phyloP scores from a whole-genome alignment of 257 asterid genomes.

The Ilex aquifolium region DNA sequence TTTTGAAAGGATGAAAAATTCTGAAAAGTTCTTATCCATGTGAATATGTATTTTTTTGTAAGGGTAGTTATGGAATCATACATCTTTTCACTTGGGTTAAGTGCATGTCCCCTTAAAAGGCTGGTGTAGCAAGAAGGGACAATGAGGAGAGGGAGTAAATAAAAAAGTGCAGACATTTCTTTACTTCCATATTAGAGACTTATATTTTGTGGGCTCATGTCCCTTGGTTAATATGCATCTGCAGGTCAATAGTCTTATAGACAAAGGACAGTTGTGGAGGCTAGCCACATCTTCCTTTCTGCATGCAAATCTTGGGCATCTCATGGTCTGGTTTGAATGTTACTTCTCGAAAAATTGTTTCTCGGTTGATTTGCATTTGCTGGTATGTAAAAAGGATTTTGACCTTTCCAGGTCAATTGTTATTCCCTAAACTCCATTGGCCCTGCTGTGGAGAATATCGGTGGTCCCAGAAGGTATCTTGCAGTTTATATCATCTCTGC shows the following conservation, averaged over 20 bases:
- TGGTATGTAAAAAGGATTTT: constrained; percentile 11
- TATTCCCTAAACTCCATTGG: constrained; percentile 81
- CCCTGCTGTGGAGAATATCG: constrained; percentile 58
- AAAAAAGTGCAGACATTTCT: neutral
- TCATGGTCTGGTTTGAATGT: constrained; percentile 53
- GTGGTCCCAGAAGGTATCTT: constrained; percentile 68
- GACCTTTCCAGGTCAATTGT: constrained; percentile 70
- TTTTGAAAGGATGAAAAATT: no score
- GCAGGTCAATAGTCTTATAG: constrained; percentile 81
- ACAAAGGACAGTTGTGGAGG: constrained; percentile 88
- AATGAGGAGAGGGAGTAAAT: no score
- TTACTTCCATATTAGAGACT: constrained; percentile 13
- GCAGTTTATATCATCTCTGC: constrained; percentile 71
- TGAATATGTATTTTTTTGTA: no score
- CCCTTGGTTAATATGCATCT: constrained; percentile 8
- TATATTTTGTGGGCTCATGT: constrained; percentile 1
- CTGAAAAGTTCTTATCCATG: no score
- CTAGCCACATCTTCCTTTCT: constrained; percentile 74
- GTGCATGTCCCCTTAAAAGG: no score
- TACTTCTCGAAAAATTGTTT: neutral
- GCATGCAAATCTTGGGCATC: constrained; percentile 80
- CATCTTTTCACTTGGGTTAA: no score
- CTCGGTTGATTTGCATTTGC: constrained; percentile 1
- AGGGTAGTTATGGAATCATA: no score
- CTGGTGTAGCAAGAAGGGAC: no score